Evolutionary conservation across 1,284 basidiomycete genomes (phyloP).

Genomic region (Trichosporon coremiiforme): DNA sequence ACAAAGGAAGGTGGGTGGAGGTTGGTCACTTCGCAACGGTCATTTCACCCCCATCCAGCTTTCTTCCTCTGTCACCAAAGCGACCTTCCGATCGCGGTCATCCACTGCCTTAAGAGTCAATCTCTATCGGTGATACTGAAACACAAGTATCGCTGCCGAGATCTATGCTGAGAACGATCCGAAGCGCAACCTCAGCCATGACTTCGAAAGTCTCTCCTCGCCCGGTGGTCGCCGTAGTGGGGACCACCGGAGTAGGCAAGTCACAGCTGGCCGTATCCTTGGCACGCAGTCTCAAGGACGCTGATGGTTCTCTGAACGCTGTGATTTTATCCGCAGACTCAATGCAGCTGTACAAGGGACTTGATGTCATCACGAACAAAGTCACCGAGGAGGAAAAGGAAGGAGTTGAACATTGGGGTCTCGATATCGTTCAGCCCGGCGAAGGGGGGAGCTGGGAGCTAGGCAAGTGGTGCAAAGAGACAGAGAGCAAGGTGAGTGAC

Average conservation of each 20-base stretch:
- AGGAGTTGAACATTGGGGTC: constrained; percentile 83
- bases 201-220: constrained; percentile 20
- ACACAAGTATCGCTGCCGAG: background rate
- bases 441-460: constrained; percentile 60
- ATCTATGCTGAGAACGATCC: background rate
- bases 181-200: background rate
- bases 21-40: background rate
- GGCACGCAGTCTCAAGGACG: constrained; percentile 60
- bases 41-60: background rate
- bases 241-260: constrained; percentile 96
- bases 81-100: background rate
- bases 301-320: background rate
- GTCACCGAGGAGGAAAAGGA: constrained; percentile 73
- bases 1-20: too few relatives aligned
- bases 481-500: background rate
- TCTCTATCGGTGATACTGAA: background rate
- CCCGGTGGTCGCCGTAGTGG: constrained; percentile 71
- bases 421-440: constrained; percentile 81
- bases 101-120: background rate
- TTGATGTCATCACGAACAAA: constrained; percentile 96
- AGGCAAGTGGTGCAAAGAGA: constrained; percentile 8
- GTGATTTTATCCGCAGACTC: constrained; percentile 89
- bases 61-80: too few relatives aligned
- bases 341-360: constrained; percentile 95
- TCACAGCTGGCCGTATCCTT: constrained; percentile 89